Conservation (phyloP, 1,284 basidiomycete species). For the Moniliophthora roreri region DNA sequence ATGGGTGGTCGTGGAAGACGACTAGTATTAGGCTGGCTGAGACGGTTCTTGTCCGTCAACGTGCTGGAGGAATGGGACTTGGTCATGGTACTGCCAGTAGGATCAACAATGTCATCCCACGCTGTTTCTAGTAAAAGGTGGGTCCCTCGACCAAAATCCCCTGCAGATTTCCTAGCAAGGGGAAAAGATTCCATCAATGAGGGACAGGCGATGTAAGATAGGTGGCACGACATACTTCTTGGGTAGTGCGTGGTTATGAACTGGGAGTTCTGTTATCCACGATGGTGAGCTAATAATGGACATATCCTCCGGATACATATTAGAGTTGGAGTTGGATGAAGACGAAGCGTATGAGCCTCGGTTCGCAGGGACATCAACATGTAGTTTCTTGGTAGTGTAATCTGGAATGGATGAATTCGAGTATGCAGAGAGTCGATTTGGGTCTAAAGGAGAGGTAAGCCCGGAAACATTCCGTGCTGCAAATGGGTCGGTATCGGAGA, state of each 20-base stretch:
- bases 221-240: constrained; percentile 7
- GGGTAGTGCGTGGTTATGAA: background rate
- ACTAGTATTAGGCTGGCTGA: constrained; percentile 30
- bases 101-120: background rate
- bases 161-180: constrained; percentile 3
- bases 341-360: constrained; percentile 57
- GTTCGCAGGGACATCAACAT: constrained; percentile 30
- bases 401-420: constrained; percentile 52
- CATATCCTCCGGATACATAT: constrained; percentile 18
- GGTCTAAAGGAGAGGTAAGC: constrained; percentile 37
- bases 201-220: background rate
- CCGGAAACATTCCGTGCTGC: constrained; percentile 47
- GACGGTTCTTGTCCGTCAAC: constrained; percentile 25
- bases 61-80: constrained; percentile 25
- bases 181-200: constrained; percentile 2
- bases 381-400: constrained; percentile 35
- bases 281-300: constrained; percentile 5
- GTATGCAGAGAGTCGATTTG: constrained; percentile 47
- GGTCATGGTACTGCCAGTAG: constrained; percentile 2
- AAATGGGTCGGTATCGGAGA: constrained; percentile 65
- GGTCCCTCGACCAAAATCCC: background rate
- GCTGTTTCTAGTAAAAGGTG: background rate
- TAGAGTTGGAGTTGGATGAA: constrained; percentile 47
- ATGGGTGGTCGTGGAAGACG: constrained; percentile 31
- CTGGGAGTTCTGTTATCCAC: constrained; percentile 9